A percentile compares a stretch with the other conserved stretches of the same genome.
phyloP scores from a whole-genome alignment of 176 grass and related monocot genomes.

The Carex parvula region DNA sequence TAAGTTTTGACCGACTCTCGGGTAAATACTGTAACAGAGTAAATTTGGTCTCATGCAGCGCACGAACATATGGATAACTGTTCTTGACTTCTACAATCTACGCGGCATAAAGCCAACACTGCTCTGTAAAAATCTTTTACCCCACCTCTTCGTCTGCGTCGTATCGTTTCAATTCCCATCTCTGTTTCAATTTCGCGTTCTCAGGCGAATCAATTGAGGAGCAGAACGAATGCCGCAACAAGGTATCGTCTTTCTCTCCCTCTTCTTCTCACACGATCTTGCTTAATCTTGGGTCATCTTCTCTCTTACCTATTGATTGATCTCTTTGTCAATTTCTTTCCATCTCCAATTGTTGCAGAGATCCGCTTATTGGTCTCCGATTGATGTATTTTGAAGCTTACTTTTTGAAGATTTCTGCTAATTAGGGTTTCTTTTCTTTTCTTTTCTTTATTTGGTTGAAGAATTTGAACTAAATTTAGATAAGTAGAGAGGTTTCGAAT shows the following conservation, averaged over 20 bases:
- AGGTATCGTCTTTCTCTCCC: background rate
- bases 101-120: too few relatives aligned
- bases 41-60: too few relatives aligned
- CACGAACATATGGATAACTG: too few relatives aligned
- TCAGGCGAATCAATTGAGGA: background rate
- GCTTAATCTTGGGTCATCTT: background rate
- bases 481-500: background rate
- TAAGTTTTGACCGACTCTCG: too few relatives aligned
- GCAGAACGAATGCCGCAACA: background rate
- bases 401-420: background rate
- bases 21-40: too few relatives aligned
- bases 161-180: background rate
- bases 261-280: background rate
- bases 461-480: background rate
- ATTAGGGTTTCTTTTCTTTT: background rate
- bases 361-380: background rate
- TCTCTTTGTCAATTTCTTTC: background rate
- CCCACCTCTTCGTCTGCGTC: background rate
- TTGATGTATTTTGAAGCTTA: background rate
- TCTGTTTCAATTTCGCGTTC: background rate
- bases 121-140: too few relatives aligned
- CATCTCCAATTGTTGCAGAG: constrained; percentile 6
- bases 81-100: too few relatives aligned
- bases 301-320: background rate
- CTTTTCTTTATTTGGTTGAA: background rate